These are phyloP conservation scores for Psilocybe cyanescens DNA, from an alignment of 768 basidiomycete species.

Conservation along the genomic window DNA sequence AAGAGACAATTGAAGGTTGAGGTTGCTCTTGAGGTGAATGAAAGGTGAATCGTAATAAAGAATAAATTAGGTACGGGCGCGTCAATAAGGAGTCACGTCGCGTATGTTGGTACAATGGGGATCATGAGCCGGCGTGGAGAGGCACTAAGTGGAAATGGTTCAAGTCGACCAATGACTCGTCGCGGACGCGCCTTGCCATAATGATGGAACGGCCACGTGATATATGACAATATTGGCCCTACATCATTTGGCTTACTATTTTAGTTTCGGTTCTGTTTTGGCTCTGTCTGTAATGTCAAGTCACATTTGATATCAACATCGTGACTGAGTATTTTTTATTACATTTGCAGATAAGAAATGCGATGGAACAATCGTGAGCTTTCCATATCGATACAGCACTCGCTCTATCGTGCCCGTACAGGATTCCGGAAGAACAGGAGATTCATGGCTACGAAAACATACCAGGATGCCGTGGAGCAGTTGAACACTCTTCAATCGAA, in stretches of 20 bases:
- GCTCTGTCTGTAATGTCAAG: neutral
- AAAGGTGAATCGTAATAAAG: neutral
- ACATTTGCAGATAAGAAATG: constrained; percentile 23
- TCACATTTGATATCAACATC: constrained; percentile 2
- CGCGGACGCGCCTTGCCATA: too few species aligned
- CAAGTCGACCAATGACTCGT: neutral
- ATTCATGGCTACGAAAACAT: constrained; percentile 66
- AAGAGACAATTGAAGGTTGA: neutral
- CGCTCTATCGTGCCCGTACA: constrained; percentile 18
- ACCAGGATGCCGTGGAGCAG: constrained; percentile 71
- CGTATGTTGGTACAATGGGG: neutral
- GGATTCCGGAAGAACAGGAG: constrained; percentile 14
- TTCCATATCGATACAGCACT: constrained; percentile 28
- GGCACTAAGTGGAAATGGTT: neutral
- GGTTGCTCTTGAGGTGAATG: neutral
- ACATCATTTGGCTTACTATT: neutral
- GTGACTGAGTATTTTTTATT: constrained; percentile 8
- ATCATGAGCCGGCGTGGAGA: neutral
- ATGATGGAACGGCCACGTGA: neutral
- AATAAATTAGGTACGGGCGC: neutral
- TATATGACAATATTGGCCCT: neutral
- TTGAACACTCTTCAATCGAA: constrained; percentile 90
- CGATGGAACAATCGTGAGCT: constrained; percentile 26
- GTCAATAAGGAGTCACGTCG: neutral
- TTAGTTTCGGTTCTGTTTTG: neutral